phyloP scores from a whole-genome alignment of 2,329 filamentous ascomycete genomes.

The Cladobotryum protrusum region DNA sequence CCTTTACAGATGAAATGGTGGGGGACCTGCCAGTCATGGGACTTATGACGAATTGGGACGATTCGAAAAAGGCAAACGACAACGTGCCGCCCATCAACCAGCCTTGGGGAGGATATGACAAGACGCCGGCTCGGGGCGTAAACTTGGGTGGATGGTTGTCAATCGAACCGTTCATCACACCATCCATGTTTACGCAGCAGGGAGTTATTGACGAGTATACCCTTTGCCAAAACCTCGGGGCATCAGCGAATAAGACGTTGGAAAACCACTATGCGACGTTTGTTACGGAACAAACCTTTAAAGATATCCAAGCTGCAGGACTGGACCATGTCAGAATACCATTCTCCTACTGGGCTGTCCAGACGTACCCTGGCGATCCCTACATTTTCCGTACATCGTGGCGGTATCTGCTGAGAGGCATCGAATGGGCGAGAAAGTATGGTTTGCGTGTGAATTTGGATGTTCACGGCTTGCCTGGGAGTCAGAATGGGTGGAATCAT shows the following conservation, averaged over 20 bases:
- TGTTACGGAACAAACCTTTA: conserved; percentile 76
- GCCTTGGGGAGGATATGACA: conserved; percentile 69
- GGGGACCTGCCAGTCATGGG: conserved; percentile 90
- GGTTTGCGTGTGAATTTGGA: conserved; percentile 91
- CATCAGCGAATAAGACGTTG: conserved; percentile 58
- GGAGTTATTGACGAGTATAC: conserved; percentile 86
- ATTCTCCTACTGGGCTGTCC: conserved; percentile 91
- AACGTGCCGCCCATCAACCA: conserved; percentile 74
- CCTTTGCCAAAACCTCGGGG: conserved; percentile 63
- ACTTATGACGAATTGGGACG: conserved; percentile 77
- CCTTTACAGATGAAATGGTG: conserved; percentile 79
- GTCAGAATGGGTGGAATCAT: conserved; percentile 98
- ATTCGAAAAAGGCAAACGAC: conserved; percentile 69
- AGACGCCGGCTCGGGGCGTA: conserved; percentile 76
- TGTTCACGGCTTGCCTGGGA: conserved; percentile 83
- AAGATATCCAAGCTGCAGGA: conserved; percentile 77
- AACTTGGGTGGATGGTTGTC: conserved; percentile 93
- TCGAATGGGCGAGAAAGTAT: conserved; percentile 90
- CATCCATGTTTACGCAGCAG: conserved; percentile 69
- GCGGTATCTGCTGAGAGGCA: conserved; percentile 86
- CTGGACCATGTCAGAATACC: conserved; percentile 96
- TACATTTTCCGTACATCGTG: conserved; percentile 84
- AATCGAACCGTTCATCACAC: conserved; percentile 91
- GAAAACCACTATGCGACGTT: conserved; percentile 91
- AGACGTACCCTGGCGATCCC: conserved; percentile 76